phyloP scores from a whole-genome alignment of 1,139 yeast species.

The Saccharomyces hybrid region DNA sequence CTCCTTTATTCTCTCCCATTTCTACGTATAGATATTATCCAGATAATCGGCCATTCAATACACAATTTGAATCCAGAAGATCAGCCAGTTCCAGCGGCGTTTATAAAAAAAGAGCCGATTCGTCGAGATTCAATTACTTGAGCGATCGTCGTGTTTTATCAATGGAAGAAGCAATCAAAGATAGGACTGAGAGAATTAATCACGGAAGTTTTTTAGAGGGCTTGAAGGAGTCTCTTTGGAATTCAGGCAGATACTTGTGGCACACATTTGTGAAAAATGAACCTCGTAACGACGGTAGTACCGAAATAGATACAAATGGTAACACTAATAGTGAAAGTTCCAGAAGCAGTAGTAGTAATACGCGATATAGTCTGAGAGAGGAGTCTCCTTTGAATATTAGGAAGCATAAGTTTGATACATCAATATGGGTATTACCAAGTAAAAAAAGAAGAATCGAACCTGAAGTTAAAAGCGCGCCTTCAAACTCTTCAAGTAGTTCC shows the following conservation, averaged over 20 bases:
- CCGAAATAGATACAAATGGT: background rate
- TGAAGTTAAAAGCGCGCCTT: background rate
- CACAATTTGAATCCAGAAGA: background rate
- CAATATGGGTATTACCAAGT: background rate
- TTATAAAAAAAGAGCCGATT: background rate
- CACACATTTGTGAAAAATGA: background rate
- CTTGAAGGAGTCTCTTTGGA: background rate
- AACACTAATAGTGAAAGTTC: background rate
- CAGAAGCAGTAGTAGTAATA: background rate
- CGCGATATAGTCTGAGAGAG: background rate
- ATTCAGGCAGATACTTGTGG: background rate
- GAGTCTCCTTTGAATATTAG: background rate
- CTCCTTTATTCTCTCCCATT: conserved; percentile 9
- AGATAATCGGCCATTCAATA: background rate
- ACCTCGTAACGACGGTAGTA: background rate
- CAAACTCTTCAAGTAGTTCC: background rate
- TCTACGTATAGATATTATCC: conserved; percentile 8
- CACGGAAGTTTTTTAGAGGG: background rate
- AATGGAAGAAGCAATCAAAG: background rate
- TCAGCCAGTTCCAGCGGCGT: background rate
- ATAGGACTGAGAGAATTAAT: background rate
- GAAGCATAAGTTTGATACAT: background rate
- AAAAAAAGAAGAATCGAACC: background rate
- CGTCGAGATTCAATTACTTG: background rate
- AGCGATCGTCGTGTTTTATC: background rate